phyloP scores from a whole-genome alignment of 768 basidiomycete genomes.

The Lentinula aciculospora region DNA sequence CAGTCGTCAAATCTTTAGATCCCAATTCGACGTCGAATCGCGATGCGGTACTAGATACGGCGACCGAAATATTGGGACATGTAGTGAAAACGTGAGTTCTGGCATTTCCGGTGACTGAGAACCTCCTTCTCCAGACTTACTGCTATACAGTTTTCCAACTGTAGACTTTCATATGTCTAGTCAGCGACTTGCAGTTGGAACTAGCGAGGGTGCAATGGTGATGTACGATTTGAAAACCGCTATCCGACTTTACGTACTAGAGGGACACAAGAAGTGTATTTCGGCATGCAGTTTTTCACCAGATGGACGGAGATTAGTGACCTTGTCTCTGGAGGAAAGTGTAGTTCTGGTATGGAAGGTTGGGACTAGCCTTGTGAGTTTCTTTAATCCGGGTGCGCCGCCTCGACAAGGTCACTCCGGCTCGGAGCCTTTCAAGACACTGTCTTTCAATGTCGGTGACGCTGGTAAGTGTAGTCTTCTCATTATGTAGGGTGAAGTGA shows the following conservation, averaged over 20 bases:
- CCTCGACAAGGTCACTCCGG: slow-evolving; percentile 84
- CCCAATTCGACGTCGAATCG: slow-evolving; percentile 73
- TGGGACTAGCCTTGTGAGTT: slow-evolving; percentile 80
- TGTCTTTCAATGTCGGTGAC: slow-evolving; percentile 79
- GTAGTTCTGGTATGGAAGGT: slow-evolving; percentile 94
- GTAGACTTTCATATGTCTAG: slow-evolving; percentile 89
- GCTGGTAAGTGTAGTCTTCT: slow-evolving; percentile 49
- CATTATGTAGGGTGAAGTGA: neutral
- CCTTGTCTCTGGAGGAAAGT: slow-evolving; percentile 80
- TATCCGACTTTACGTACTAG: slow-evolving; percentile 90
- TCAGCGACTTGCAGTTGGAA: slow-evolving; percentile 90
- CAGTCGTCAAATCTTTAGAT: slow-evolving; percentile 94
- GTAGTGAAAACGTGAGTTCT: slow-evolving; percentile 88
- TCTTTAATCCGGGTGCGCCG: slow-evolving; percentile 88
- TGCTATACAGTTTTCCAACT: slow-evolving; percentile 67
- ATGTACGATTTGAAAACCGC: slow-evolving; percentile 98
- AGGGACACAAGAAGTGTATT: slow-evolving; percentile 79
- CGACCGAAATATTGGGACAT: slow-evolving; percentile 90
- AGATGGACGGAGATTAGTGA: slow-evolving; percentile 86
- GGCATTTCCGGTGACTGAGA: too few relatives aligned
- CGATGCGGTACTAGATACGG: slow-evolving; percentile 85
- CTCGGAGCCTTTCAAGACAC: slow-evolving; percentile 82
- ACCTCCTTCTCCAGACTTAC: too few relatives aligned
- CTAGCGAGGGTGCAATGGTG: slow-evolving; percentile 87
- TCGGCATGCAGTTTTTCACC: slow-evolving; percentile 90